Evolutionary conservation across 805 yeast species (phyloP).

Genomic region (Hanseniaspora occidentalis): DNA sequence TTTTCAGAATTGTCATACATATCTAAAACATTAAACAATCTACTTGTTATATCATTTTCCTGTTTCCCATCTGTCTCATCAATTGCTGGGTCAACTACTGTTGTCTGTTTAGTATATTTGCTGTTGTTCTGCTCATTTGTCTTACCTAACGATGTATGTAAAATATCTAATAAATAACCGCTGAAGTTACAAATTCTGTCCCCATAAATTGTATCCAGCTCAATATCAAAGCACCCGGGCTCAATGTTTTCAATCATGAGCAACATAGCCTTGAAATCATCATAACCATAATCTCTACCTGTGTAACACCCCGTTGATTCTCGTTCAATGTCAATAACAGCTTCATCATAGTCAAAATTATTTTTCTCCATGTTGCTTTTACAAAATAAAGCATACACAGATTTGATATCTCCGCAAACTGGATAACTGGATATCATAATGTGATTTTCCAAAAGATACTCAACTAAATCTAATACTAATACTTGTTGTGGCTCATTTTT

Average conservation of each 20-base stretch:
- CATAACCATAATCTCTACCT: too few species aligned
- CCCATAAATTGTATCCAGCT: neutral
- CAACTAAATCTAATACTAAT: too few species aligned
- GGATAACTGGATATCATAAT: constrained; percentile 14
- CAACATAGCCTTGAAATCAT: neutral
- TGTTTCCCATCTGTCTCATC: too few species aligned
- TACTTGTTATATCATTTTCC: too few species aligned
- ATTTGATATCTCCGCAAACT: constrained; percentile 13
- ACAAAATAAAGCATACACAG: neutral
- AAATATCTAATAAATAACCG: neutral
- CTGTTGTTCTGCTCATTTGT: too few species aligned
- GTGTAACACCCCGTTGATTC: too few species aligned
- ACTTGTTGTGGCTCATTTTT: too few species aligned
- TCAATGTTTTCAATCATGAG: neutral
- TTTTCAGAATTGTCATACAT: neutral
- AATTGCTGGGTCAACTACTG: too few species aligned
- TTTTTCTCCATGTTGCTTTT: neutral
- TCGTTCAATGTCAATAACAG: too few species aligned
- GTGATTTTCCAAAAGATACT: too few species aligned
- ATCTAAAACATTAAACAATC: neutral
- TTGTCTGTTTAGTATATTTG: too few species aligned
- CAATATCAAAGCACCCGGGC: neutral
- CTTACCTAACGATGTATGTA: too few species aligned
- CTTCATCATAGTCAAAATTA: neutral
- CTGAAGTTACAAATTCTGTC: neutral